Conservation (phyloP, 176 grass and related monocot genomes). For the Phoenix dactylifera region DNA sequence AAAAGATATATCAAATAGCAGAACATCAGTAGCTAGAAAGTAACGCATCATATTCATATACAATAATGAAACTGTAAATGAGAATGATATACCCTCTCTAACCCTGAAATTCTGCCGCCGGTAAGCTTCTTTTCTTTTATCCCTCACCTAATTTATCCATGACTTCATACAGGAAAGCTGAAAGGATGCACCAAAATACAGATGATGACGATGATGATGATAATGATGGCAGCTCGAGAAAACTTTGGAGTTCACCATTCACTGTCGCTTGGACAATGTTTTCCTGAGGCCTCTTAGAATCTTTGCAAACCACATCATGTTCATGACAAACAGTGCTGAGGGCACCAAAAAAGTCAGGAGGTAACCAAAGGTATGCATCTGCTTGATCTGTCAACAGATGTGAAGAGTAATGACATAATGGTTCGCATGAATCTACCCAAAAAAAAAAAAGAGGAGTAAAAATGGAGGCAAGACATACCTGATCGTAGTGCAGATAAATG, state of each 20-base stretch:
- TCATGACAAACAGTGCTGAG: conserved; percentile 63
- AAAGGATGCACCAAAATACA: neutral
- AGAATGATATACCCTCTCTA: conserved; percentile 24
- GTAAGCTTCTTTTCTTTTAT: neutral
- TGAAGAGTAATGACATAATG: conserved; percentile 14
- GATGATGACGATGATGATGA: neutral
- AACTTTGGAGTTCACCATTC: conserved; percentile 22
- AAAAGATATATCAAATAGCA: no score
- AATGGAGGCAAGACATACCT: conserved; percentile 28
- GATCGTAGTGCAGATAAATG: conserved; percentile 73
- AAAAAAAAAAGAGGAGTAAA: conserved; percentile 2
- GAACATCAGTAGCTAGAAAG: neutral
- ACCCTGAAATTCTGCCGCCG: neutral
- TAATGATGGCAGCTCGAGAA: neutral
- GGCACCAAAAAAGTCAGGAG: conserved; percentile 68
- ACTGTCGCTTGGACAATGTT: conserved; percentile 77
- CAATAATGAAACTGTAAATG: conserved; percentile 1
- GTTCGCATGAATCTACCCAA: conserved; percentile 14
- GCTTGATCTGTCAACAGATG: conserved; percentile 42
- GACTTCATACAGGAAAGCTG: neutral
- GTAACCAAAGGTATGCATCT: conserved; percentile 56
- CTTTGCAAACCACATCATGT: conserved; percentile 89
- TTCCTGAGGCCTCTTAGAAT: conserved; percentile 92
- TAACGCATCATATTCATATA: neutral
- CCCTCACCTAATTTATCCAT: neutral